Evolutionary conservation across 306 rosid genomes (phyloP), one percentile per base, ranked within the genome.

Genomic region (Prosopis cineraria): DNA sequence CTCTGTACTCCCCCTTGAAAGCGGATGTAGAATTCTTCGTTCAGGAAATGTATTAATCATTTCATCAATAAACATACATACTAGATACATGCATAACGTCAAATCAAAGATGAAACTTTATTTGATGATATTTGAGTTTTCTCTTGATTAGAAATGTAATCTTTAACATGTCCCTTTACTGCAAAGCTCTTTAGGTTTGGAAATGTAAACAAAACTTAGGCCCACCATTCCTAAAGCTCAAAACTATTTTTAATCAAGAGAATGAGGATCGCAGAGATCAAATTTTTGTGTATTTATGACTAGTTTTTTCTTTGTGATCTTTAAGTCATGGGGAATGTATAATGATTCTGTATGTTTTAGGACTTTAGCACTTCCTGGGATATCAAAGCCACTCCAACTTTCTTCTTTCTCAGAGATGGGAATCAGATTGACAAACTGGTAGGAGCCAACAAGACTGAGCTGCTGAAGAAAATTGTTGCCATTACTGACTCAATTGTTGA

Each of bases 281-380:
- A 37, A 37, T 37, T 37, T 9, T 6, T 56, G 34, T 24, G 34
- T 25, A 56, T 7, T 56, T 25, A 50, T 6, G 12, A 50, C 10
- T 25, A 20, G 13, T 3, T 11, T 24, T 53, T 12, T 58, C n/a
- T 25, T 20, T n/a, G 12, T 11, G 37, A 48, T 53, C 33, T 48
- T 16, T 37, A 72, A 10, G 60, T 44, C 64, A 19, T 43, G 10
- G 62, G 53, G 60, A 29, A 45, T 30, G 36, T 31, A 41, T 17
- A 12, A 29, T 63, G 75, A 20, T 37, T 83, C 68, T 69, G 53
- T 75, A 47, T 82, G 73, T 65, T 85, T 75, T 90, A 96, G 99
- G 99, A 96, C 33, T 96, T 96, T 59, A 90, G 97, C 85, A 80
- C 98, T 75, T 82, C 97, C 22, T 91, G 93, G 99, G 98, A 93